Evolutionary conservation across 129 eudicot species (phyloP).

Genomic region (Deinandra increscens): DNA sequence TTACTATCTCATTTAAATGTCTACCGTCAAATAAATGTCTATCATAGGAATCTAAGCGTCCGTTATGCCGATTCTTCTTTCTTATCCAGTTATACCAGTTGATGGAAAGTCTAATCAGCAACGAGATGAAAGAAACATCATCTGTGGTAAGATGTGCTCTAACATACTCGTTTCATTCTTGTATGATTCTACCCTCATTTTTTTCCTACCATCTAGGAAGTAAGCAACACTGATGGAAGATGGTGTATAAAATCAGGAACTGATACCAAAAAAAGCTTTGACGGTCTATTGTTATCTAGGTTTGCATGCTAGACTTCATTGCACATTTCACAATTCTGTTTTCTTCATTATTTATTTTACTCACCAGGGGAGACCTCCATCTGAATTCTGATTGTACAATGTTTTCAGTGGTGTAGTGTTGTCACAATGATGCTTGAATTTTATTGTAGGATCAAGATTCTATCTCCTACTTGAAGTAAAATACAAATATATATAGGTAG

Average conservation of each 20-base stretch:
- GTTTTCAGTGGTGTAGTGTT: background rate
- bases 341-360: conserved; percentile 4
- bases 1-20: conserved; percentile 3
- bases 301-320: conserved; percentile 29
- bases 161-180: conserved; percentile 8
- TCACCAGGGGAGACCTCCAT: background rate
- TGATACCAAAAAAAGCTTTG: conserved; percentile 46
- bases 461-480: background rate
- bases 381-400: conserved; percentile 11
- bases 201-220: conserved; percentile 56
- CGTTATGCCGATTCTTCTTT: conserved; percentile 18
- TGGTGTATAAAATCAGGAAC: conserved; percentile 82
- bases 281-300: conserved; percentile 92
- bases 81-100: conserved; percentile 67
- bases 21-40: background rate
- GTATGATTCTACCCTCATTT: conserved; percentile 24
- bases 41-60: conserved; percentile 10
- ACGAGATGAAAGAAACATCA: conserved; percentile 48
- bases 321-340: conserved; percentile 2
- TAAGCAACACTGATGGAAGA: conserved; percentile 77
- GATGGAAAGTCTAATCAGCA: conserved; percentile 66
- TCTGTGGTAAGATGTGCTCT: conserved; percentile 51
- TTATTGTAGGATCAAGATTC: background rate
- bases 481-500: background rate
- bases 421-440: conserved; percentile 7